A percentile compares a stretch with the other conserved stretches of the same genome.
Conservation (phyloP, 495 filamentous ascomycete species). For the Penicillium herquei region DNA sequence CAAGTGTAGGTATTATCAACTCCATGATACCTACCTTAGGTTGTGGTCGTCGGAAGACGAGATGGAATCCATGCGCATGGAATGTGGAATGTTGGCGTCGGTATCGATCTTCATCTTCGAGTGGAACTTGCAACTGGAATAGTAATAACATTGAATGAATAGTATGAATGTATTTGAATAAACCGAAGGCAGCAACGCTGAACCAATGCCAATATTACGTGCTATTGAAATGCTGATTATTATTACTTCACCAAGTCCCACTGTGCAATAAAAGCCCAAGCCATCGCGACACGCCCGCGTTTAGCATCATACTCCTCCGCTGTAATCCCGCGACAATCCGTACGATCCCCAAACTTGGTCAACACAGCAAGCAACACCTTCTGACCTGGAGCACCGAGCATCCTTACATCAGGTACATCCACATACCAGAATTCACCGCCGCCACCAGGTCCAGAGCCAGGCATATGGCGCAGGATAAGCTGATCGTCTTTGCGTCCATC, state of each 20-base stretch:
- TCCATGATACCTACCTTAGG: too few species aligned
- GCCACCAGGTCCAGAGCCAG: slow-evolving; percentile 45
- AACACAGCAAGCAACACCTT: slow-evolving; percentile 61
- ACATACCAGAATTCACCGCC: slow-evolving; percentile 73
- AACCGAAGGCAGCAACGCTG: neutral
- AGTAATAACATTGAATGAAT: too few species aligned
- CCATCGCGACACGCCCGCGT: slow-evolving; percentile 60
- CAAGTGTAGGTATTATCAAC: too few species aligned
- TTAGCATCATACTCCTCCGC: slow-evolving; percentile 60
- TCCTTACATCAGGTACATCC: slow-evolving; percentile 60
- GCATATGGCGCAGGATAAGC: slow-evolving; percentile 52
- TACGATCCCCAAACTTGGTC: slow-evolving; percentile 56
- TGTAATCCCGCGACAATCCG: slow-evolving; percentile 66
- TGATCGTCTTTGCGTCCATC: slow-evolving; percentile 67
- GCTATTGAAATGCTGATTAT: neutral
- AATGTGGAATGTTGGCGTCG: too few species aligned
- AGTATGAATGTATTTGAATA: too few species aligned
- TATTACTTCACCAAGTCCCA: slow-evolving; percentile 64
- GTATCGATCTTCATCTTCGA: too few species aligned
- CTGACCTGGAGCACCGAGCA: slow-evolving; percentile 69
- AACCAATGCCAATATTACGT: neutral
- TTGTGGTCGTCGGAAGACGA: too few species aligned
- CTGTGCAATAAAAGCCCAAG: slow-evolving; percentile 57
- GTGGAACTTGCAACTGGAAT: too few species aligned
- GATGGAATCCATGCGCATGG: too few species aligned